These are phyloP conservation scores for Sphagnum contortum DNA, from an alignment of 225 moss, liverwort and hornwort genomes.

Conservation along the genomic window DNA sequence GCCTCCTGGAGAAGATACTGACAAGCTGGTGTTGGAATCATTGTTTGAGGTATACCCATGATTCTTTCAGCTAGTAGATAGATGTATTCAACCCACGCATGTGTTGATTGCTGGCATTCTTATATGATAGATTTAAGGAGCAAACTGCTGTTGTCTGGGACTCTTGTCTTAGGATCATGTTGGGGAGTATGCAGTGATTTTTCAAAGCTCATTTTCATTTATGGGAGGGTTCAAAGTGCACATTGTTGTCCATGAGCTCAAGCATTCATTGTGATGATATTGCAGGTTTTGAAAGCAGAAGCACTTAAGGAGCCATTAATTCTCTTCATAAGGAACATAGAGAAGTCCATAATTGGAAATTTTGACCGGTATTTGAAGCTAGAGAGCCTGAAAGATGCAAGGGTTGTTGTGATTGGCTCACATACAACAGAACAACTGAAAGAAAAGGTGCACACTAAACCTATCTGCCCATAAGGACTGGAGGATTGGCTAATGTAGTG, in stretches of 20 bases:
- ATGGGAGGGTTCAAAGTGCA: neutral
- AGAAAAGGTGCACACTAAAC: conserved; percentile 53
- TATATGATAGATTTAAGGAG: too few relatives aligned
- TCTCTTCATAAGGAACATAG: conserved; percentile 81
- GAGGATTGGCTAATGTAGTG: too few relatives aligned
- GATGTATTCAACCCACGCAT: too few relatives aligned
- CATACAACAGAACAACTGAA: conserved; percentile 77
- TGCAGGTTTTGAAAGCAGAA: conserved; percentile 61
- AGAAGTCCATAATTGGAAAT: conserved; percentile 86
- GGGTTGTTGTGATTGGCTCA: conserved; percentile 82
- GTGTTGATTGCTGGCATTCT: too few relatives aligned
- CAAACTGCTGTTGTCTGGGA: too few relatives aligned
- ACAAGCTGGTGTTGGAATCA: conserved; percentile 91
- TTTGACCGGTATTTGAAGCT: conserved; percentile 95
- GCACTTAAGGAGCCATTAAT: conserved; percentile 76
- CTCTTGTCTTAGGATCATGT: too few relatives aligned
- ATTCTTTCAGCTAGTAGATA: too few relatives aligned
- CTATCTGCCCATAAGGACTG: too few relatives aligned
- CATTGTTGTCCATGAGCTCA: conserved; percentile 5
- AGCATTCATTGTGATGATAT: too few relatives aligned
- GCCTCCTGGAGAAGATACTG: conserved; percentile 82
- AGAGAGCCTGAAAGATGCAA: conserved; percentile 72
- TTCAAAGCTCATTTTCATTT: too few relatives aligned
- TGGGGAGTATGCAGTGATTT: too few relatives aligned
- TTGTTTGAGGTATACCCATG: conserved; percentile 56